Percentiles rank a stretch among this genome's conserved stretches.
phyloP scores from a whole-genome alignment of 371 early-diverging fungal species.

The Lichtheimia hyalospora region DNA sequence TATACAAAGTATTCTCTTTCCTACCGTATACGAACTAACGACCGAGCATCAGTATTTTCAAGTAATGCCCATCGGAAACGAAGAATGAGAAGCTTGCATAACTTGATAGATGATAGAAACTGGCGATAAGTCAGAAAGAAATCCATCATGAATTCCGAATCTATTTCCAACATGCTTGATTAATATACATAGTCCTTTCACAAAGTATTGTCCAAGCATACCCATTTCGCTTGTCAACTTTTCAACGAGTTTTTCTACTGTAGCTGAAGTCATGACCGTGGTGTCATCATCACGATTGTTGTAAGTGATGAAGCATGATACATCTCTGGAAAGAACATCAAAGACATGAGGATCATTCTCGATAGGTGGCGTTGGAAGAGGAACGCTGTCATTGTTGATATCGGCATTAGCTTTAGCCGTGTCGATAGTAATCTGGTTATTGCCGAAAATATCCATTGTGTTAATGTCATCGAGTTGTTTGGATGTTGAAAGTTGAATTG shows the following conservation, averaged over 20 bases:
- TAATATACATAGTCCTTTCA: background rate
- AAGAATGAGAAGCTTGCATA: conserved; percentile 46
- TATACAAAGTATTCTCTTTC: background rate
- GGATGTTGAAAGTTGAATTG: background rate
- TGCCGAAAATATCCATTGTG: conserved; percentile 13
- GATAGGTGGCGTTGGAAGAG: conserved; percentile 33
- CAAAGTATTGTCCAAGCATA: conserved; percentile 15
- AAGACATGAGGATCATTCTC: conserved; percentile 49
- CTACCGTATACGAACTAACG: conserved; percentile 49
- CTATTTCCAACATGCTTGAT: conserved; percentile 14
- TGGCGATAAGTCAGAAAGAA: conserved; percentile 52
- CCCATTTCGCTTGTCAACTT: conserved; percentile 61
- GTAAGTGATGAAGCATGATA: conserved; percentile 36
- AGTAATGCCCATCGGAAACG: conserved; percentile 52
- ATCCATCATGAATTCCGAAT: conserved; percentile 44
- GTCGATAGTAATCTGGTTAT: conserved; percentile 1
- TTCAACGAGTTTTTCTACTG: conserved; percentile 60
- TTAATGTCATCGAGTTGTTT: background rate
- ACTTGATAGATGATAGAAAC: conserved; percentile 40
- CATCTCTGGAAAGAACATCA: conserved; percentile 29
- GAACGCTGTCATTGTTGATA: too few relatives aligned
- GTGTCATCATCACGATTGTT: conserved; percentile 27
- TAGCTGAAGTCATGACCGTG: conserved; percentile 46
- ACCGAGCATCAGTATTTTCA: conserved; percentile 39
- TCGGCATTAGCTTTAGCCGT: background rate